Evolutionary conservation across 768 basidiomycete species (phyloP).

Genomic region (Goffeauzyma gilvescens): DNA sequence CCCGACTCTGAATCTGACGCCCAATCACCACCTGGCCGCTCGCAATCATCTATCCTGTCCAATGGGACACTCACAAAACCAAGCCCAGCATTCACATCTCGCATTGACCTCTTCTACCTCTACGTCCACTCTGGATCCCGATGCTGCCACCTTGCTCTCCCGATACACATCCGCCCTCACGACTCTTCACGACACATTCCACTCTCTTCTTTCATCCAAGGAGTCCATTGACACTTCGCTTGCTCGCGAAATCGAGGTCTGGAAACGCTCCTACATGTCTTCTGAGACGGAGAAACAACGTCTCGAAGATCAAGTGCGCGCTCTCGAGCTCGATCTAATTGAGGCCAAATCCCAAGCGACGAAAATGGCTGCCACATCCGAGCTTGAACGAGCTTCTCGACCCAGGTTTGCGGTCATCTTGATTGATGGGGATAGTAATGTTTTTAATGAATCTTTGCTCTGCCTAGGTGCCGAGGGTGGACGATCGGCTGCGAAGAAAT

Average conservation of each 20-base stretch:
- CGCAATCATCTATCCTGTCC: too few relatives aligned
- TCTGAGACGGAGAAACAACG: conserved; percentile 8
- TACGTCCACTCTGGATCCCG: too few relatives aligned
- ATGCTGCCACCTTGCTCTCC: too few relatives aligned
- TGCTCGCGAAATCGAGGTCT: conserved; percentile 17
- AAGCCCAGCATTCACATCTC: too few relatives aligned
- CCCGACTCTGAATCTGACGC: too few relatives aligned
- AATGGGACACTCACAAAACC: too few relatives aligned
- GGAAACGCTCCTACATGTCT: conserved; percentile 13
- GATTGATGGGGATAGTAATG: conserved; percentile 21
- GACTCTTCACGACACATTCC: too few relatives aligned
- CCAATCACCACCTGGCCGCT: too few relatives aligned
- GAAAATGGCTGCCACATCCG: not conserved
- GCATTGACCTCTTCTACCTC: too few relatives aligned
- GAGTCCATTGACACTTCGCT: too few relatives aligned
- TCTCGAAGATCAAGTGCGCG: not conserved
- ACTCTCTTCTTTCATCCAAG: too few relatives aligned
- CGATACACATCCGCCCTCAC: too few relatives aligned
- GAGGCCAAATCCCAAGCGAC: not conserved
- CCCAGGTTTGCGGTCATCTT: conserved; percentile 15
- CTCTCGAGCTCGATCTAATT: not conserved
- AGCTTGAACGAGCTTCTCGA: not conserved
- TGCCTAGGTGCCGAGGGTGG: conserved; percentile 20
- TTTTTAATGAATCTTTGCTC: conserved; percentile 17
- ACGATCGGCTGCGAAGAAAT: conserved; percentile 17